These are phyloP conservation scores for Eucalyptus caleyi DNA, from an alignment of 345 rosid species.

Conservation along the genomic window DNA sequence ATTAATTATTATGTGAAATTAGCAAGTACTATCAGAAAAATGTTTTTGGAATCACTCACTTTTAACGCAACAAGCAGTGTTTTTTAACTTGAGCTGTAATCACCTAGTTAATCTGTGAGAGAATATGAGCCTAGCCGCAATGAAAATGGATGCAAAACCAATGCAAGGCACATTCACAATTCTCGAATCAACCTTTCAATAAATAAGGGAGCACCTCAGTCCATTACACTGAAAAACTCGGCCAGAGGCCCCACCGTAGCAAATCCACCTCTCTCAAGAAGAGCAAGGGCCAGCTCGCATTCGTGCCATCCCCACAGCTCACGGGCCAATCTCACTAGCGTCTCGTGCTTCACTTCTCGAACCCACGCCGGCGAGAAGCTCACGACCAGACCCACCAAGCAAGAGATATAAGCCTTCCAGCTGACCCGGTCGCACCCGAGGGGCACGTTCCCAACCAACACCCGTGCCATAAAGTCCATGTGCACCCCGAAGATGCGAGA, in stretches of 20 bases:
- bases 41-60: not conserved
- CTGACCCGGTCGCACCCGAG: conserved; percentile 42
- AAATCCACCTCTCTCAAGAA: conserved; percentile 49
- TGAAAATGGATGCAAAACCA: not conserved
- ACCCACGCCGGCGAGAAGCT: conserved; percentile 44
- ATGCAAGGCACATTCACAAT: not conserved
- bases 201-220: not conserved
- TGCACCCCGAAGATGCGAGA: conserved; percentile 14
- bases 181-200: not conserved
- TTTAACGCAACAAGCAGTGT: not conserved
- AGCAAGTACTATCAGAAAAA: not conserved
- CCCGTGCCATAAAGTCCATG: conserved; percentile 39
- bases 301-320: conserved; percentile 48
- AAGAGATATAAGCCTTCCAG: conserved; percentile 52
- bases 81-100: not conserved
- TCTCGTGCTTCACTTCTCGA: conserved; percentile 27
- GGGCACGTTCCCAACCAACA: conserved; percentile 30
- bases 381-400: conserved; percentile 30
- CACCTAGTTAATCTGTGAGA: not conserved
- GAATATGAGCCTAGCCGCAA: not conserved
- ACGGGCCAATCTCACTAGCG: conserved; percentile 28
- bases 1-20: not conserved
- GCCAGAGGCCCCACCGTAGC: conserved; percentile 21
- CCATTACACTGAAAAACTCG: conserved; percentile 12
- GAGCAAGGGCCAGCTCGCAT: conserved; percentile 41